Conservation (phyloP, 495 filamentous ascomycete species). For the Penicillium parvum region DNA sequence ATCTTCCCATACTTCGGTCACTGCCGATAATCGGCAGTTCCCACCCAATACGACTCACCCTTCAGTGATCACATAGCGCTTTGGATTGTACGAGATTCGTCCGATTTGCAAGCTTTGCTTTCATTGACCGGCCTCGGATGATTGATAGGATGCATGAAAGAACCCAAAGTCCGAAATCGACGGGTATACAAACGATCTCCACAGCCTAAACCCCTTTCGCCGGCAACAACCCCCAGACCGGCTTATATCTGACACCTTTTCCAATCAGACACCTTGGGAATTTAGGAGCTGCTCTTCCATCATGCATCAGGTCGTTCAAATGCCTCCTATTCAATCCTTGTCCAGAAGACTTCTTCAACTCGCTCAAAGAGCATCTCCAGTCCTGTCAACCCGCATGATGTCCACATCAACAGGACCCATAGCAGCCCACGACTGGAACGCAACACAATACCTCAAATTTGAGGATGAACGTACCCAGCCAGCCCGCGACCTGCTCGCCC, state of each 20-base stretch:
- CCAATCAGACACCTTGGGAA: neutral
- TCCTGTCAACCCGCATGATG: conserved; percentile 14
- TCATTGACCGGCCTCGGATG: neutral
- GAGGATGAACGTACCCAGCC: conserved; percentile 42
- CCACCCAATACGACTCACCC: neutral
- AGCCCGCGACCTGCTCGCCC: conserved; percentile 41
- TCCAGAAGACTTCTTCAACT: conserved; percentile 6
- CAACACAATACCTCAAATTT: conserved; percentile 48
- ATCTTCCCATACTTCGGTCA: neutral
- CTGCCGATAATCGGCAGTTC: conserved; percentile 8
- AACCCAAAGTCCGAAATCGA: too few relatives aligned
- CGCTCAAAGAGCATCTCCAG: conserved; percentile 5
- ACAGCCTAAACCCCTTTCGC: too few relatives aligned
- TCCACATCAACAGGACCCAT: conserved; percentile 7
- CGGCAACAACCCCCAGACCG: too few relatives aligned
- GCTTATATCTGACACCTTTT: neutral
- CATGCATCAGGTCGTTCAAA: neutral
- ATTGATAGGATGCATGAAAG: neutral
- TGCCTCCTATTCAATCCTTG: conserved; percentile 4
- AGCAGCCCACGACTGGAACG: conserved; percentile 39
- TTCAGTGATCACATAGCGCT: neutral
- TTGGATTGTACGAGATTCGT: too few relatives aligned
- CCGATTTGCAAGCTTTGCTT: too few relatives aligned
- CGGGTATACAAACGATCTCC: too few relatives aligned
- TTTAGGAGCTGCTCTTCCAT: too few relatives aligned